phyloP scores from a whole-genome alignment of 2,329 filamentous ascomycete genomes.

The Pleurostoma richardsiae region DNA sequence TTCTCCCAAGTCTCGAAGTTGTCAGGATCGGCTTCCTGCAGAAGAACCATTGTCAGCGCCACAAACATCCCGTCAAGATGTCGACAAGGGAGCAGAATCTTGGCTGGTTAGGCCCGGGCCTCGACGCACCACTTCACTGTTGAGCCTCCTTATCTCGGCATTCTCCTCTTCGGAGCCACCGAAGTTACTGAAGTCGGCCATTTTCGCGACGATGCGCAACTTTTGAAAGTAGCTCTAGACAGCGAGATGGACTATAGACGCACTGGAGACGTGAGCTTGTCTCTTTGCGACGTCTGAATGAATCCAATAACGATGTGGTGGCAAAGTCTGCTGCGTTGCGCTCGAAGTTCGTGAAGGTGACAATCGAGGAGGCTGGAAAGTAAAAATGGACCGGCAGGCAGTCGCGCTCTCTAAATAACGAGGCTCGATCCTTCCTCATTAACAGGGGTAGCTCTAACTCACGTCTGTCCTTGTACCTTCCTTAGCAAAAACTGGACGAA shows the following conservation, averaged over 20 bases:
- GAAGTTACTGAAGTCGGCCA: constrained; percentile 68
- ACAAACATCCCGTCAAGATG: too few species aligned
- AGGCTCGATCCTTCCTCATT: too few species aligned
- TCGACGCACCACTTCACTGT: constrained; percentile 67
- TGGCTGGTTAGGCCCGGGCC: not conserved
- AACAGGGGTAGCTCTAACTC: too few species aligned
- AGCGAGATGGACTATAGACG: too few species aligned
- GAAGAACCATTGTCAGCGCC: constrained; percentile 9
- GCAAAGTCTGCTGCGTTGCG: not conserved
- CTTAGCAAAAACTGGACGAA: too few species aligned
- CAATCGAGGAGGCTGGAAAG: not conserved
- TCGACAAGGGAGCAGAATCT: too few species aligned
- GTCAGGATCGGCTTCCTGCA: constrained; percentile 67
- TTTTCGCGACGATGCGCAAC: constrained; percentile 22
- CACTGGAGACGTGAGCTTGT: too few species aligned
- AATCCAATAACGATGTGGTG: not conserved
- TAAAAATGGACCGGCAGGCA: too few species aligned
- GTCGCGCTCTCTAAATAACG: too few species aligned
- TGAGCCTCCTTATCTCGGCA: constrained; percentile 73
- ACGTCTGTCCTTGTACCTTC: too few species aligned
- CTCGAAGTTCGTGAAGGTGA: not conserved
- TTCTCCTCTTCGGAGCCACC: constrained; percentile 77
- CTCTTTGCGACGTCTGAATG: too few species aligned
- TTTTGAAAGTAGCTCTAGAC: too few species aligned
- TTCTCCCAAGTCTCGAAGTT: constrained; percentile 96